These are phyloP conservation scores for Stagonosporopsis vannaccii DNA, from an alignment of 2,329 filamentous ascomycete genomes.

Conservation along the genomic window DNA sequence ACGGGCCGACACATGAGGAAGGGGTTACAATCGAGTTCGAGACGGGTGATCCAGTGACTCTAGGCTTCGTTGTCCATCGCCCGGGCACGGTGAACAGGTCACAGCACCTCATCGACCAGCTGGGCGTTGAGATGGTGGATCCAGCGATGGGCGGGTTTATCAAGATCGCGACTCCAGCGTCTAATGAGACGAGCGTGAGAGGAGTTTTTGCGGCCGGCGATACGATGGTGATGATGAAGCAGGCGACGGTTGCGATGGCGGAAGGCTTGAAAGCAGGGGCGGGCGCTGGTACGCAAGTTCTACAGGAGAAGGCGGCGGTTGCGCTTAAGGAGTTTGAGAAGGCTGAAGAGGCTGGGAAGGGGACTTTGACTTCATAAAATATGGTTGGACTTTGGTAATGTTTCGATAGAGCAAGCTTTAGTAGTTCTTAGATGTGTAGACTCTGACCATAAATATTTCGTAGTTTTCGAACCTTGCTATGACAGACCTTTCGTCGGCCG, in stretches of 20 bases:
- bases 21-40: conserved; percentile 43
- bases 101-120: conserved; percentile 40
- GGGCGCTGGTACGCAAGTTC: conserved; percentile 36
- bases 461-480: no score
- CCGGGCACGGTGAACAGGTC: conserved; percentile 41
- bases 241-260: conserved; percentile 40
- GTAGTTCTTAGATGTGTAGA: no score
- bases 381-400: neutral
- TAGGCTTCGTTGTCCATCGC: conserved; percentile 39
- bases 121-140: conserved; percentile 49
- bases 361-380: neutral
- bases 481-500: no score
- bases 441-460: no score
- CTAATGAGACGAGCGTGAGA: conserved; percentile 58
- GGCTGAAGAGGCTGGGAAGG: neutral
- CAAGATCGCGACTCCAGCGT: conserved; percentile 53
- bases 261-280: conserved; percentile 39
- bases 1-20: conserved; percentile 32
- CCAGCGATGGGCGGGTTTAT: conserved; percentile 52
- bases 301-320: conserved; percentile 27
- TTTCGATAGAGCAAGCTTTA: no score
- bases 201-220: conserved; percentile 65
- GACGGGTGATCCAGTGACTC: conserved; percentile 29
- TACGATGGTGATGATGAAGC: conserved; percentile 44
- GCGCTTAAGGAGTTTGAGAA: conserved; percentile 23